A percentile compares a stretch with the other conserved stretches of the same genome.
Conservation (phyloP, 2,329 filamentous ascomycete genomes). For the Exserohilum turcica region DNA sequence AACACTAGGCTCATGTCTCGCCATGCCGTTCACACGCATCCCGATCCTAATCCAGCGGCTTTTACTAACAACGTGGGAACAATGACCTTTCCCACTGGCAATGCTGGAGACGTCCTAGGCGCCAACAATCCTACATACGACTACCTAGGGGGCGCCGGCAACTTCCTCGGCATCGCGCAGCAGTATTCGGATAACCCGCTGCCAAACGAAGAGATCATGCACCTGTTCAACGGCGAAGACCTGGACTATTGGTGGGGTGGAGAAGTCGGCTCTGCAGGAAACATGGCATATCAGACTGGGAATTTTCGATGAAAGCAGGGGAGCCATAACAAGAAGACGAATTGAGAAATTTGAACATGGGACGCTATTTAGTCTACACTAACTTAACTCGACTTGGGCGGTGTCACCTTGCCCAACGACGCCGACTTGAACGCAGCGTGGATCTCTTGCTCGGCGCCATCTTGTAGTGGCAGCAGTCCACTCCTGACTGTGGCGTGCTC, state of each 20-base stretch:
- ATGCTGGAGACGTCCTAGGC: slow-evolving; percentile 2
- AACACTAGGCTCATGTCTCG: background rate
- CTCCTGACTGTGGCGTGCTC: slow-evolving; percentile 58
- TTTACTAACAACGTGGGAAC: background rate
- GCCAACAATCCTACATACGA: slow-evolving; percentile 7
- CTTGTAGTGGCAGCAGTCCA: slow-evolving; percentile 52
- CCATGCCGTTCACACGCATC: background rate
- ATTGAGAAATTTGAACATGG: background rate
- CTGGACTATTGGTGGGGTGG: slow-evolving; percentile 22
- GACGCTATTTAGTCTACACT: background rate
- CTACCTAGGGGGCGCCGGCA: slow-evolving; percentile 20
- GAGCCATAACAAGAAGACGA: background rate
- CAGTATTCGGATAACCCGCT: slow-evolving; percentile 31
- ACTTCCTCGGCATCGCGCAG: slow-evolving; percentile 32
- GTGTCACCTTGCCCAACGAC: slow-evolving; percentile 42
- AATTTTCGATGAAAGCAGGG: background rate
- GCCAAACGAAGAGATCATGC: slow-evolving; percentile 30
- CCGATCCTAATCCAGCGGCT: background rate
- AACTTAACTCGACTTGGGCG: slow-evolving; percentile 18
- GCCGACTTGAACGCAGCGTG: slow-evolving; percentile 48
- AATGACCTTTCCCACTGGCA: background rate
- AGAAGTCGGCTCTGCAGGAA: slow-evolving; percentile 9
- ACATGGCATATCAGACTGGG: slow-evolving; percentile 3
- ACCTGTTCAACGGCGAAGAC: slow-evolving; percentile 31
- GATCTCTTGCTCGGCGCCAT: slow-evolving; percentile 54